Evolutionary conservation across 495 filamentous ascomycete species (phyloP).

Genomic region (Lepidopterella palustris): DNA sequence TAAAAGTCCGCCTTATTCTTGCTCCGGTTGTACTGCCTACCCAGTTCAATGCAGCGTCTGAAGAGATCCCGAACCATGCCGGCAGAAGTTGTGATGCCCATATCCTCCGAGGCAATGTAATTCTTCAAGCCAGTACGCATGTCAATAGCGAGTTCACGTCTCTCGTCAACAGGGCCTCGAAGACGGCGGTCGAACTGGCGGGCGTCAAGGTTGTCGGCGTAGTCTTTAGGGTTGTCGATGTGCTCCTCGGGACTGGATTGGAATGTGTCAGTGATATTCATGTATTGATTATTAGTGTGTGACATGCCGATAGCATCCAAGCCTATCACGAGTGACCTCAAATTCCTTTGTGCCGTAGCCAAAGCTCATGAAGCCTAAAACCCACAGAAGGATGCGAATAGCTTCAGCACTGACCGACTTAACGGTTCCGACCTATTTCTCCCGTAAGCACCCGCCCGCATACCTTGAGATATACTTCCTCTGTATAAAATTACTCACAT

Average conservation of each 20-base stretch:
- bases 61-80: constrained; percentile 67
- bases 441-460: not conserved
- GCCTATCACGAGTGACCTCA: constrained; percentile 77
- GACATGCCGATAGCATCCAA: constrained; percentile 70
- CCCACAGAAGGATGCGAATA: constrained; percentile 74
- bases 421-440: constrained; percentile 59
- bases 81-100: constrained; percentile 69
- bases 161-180: constrained; percentile 73
- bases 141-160: constrained; percentile 70
- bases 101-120: constrained; percentile 78
- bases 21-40: constrained; percentile 57
- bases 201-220: constrained; percentile 80
- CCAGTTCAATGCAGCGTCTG: constrained; percentile 63
- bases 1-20: constrained; percentile 65
- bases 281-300: not conserved
- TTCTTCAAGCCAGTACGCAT: constrained; percentile 66
- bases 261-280: not conserved
- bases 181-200: constrained; percentile 72
- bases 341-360: constrained; percentile 88
- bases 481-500: constrained; percentile 39
- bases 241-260: constrained; percentile 34
- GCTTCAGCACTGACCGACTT: constrained; percentile 84
- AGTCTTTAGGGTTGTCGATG: constrained; percentile 79
- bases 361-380: constrained; percentile 59
- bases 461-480: not conserved